A percentile compares a stretch with the other conserved stretches of the same genome.
phyloP scores from a whole-genome alignment of 192 early-diverging fungal genomes.

The Backusella macrospora region DNA sequence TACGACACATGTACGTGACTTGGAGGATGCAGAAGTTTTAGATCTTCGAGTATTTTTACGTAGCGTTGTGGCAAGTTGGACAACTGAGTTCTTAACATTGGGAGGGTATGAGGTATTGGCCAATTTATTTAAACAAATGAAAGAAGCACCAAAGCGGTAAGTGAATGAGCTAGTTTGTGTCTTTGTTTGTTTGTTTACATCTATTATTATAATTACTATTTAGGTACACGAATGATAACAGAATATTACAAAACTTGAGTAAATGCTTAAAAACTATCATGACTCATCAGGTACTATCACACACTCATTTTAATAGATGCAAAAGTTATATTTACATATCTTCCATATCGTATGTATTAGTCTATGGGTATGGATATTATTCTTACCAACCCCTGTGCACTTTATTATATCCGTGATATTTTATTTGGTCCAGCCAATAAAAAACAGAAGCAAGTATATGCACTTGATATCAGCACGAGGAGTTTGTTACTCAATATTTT shows the following conservation, averaged over 20 bases:
- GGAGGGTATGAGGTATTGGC: constrained; percentile 39
- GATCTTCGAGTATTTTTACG: constrained; percentile 37
- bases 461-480: constrained; percentile 37
- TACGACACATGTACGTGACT: constrained; percentile 27
- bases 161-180: not conserved
- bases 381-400: constrained; percentile 33
- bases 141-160: constrained; percentile 38
- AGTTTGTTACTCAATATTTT: constrained; percentile 38
- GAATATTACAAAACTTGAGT: constrained; percentile 38
- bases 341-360: constrained; percentile 20
- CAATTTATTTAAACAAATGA: constrained; percentile 38
- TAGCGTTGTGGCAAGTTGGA: constrained; percentile 39
- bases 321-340: not conserved
- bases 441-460: constrained; percentile 35
- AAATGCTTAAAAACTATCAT: constrained; percentile 44
- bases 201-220: not conserved
- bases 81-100: constrained; percentile 32
- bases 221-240: constrained; percentile 35
- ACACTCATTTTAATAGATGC: not conserved
- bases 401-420: constrained; percentile 40
- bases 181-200: not conserved
- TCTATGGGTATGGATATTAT: constrained; percentile 28
- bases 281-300: constrained; percentile 38
- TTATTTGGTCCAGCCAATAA: constrained; percentile 39
- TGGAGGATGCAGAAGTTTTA: constrained; percentile 31